A percentile compares a stretch with the other conserved stretches of the same genome.
Conservation (phyloP, 1,284 basidiomycete genomes). For the Boletellus deceptivus region DNA sequence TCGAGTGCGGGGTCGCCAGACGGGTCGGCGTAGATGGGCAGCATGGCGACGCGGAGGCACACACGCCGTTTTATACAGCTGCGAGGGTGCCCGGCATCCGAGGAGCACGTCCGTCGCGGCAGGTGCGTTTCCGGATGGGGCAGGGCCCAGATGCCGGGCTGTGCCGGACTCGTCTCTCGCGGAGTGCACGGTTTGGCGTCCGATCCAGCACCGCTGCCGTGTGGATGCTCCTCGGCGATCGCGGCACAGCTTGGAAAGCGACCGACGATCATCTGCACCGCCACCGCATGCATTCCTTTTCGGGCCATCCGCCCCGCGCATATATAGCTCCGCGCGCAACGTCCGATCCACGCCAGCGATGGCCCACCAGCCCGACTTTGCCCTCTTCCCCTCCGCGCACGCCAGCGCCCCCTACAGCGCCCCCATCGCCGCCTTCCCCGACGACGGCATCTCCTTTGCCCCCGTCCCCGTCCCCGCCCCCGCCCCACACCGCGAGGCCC, state of each 20-base stretch:
- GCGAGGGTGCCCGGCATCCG: slow-evolving; percentile 17
- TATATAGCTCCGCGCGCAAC: slow-evolving; percentile 18
- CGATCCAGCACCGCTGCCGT: slow-evolving; percentile 14
- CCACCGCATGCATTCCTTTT: slow-evolving; percentile 13
- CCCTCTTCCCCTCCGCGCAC: slow-evolving; percentile 7
- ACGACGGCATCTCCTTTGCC: slow-evolving; percentile 24
- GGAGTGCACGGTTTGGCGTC: slow-evolving; percentile 19
- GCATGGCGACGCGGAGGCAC: slow-evolving; percentile 4
- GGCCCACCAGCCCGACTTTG: slow-evolving; percentile 13
- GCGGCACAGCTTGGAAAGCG: background rate
- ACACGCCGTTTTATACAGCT: too few species aligned
- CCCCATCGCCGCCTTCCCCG: slow-evolving; percentile 15
- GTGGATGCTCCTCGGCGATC: slow-evolving; percentile 4
- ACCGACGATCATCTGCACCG: slow-evolving; percentile 9
- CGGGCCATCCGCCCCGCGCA: background rate
- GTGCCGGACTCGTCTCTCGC: slow-evolving; percentile 11
- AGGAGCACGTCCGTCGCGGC: slow-evolving; percentile 17
- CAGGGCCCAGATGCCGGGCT: background rate
- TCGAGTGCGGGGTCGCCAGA: too few species aligned
- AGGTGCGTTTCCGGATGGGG: slow-evolving; percentile 2
- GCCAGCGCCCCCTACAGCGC: background rate
- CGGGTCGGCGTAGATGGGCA: slow-evolving; percentile 8
- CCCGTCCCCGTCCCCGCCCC: background rate
- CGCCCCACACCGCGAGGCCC: slow-evolving; percentile 15
- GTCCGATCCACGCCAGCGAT: slow-evolving; percentile 17